Conservation (phyloP, 306 rosid genomes). For the Cicer chorassanicum region DNA sequence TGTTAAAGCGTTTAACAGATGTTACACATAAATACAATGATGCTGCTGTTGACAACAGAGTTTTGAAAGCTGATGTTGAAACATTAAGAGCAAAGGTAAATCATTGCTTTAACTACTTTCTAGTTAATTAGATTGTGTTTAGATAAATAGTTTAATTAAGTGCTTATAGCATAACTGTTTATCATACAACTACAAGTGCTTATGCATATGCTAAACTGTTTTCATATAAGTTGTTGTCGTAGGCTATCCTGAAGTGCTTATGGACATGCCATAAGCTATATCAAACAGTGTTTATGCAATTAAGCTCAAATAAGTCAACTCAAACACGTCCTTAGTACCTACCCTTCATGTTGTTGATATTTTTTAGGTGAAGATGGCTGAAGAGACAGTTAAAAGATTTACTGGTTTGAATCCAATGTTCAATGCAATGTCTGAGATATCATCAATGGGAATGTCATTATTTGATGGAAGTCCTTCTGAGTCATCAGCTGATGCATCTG, state of each 20-base stretch:
- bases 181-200: no score
- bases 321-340: background rate
- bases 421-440: constrained; percentile 61
- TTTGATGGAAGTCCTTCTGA: constrained; percentile 77
- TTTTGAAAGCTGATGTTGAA: constrained; percentile 85
- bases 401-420: constrained; percentile 68
- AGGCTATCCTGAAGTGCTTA: no score
- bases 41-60: constrained; percentile 87
- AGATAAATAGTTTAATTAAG: no score
- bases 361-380: constrained; percentile 83
- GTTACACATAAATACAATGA: constrained; percentile 65
- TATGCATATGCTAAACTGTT: no score
- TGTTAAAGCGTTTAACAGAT: constrained; percentile 76
- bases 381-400: constrained; percentile 76
- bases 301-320: no score
- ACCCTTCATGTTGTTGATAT: constrained; percentile 6
- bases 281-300: no score
- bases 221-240: no score
- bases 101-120: constrained; percentile 3
- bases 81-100: constrained; percentile 92
- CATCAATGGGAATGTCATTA: constrained; percentile 64
- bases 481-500: constrained; percentile 71
- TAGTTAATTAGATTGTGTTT: no score
- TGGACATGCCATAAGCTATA: no score
- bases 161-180: no score